A percentile compares a stretch with the other conserved stretches of the same genome.
Evolutionary conservation across 129 eudicot genomes (phyloP).

Genomic region (Helichrysum umbraculigerum): DNA sequence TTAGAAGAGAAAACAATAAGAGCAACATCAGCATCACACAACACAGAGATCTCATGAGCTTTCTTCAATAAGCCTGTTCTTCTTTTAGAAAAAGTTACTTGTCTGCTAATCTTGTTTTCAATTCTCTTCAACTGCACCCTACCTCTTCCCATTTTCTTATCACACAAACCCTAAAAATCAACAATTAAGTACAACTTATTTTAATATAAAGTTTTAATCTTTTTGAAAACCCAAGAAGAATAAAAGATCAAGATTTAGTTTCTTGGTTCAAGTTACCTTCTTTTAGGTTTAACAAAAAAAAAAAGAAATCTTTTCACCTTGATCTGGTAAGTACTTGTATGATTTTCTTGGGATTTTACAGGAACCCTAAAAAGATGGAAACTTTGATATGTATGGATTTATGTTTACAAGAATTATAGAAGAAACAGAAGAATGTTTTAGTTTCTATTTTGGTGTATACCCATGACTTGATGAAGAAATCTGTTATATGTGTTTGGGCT

Average conservation of each 20-base stretch:
- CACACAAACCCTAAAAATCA: constrained; percentile 27
- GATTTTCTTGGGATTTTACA: constrained; percentile 11
- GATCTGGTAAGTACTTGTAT: constrained; percentile 4
- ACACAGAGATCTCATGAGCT: constrained; percentile 87
- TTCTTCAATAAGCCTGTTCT: constrained; percentile 81
- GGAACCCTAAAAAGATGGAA: constrained; percentile 34
- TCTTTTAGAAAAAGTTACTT: constrained; percentile 87
- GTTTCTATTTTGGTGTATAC: constrained; percentile 41
- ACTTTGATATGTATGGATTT: constrained; percentile 9
- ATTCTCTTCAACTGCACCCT: constrained; percentile 85
- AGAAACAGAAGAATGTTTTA: constrained; percentile 37
- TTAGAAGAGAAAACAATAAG: constrained; percentile 81
- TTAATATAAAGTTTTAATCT: background rate
- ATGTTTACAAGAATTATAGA: constrained; percentile 16
- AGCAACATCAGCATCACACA: constrained; percentile 91
- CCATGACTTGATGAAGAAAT: constrained; percentile 29
- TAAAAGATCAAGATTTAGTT: constrained; percentile 20
- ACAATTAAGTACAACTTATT: background rate
- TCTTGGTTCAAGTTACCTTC: constrained; percentile 16
- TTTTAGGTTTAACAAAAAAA: background rate
- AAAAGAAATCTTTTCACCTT: constrained; percentile 21
- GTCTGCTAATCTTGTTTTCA: constrained; percentile 91
- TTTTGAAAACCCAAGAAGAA: constrained; percentile 17
- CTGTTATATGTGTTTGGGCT: constrained; percentile 31
- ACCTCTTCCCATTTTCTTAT: constrained; percentile 71